phyloP scores from a whole-genome alignment of 495 filamentous ascomycete species.

The Usnea hakonensis region DNA sequence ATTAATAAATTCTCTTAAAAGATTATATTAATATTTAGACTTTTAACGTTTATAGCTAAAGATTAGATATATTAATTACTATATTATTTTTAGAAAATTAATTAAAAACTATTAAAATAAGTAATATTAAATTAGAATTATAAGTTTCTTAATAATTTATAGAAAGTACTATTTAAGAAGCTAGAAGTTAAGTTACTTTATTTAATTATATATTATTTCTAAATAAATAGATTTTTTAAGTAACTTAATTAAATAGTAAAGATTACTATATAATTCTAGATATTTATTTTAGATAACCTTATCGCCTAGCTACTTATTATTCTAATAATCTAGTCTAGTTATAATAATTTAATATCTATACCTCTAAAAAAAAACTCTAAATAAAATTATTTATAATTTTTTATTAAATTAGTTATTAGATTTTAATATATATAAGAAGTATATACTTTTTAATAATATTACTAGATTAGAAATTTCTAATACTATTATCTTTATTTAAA shows the following conservation, averaged over 20 bases:
- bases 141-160: conserved; percentile 8
- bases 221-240: conserved; percentile 21
- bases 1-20: neutral
- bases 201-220: conserved; percentile 18
- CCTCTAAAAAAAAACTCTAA: neutral
- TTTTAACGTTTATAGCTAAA: neutral
- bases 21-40: neutral
- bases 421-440: conserved; percentile 1
- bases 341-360: neutral
- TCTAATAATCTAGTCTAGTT: neutral
- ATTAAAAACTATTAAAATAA: neutral
- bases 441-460: neutral
- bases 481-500: conserved; percentile 1
- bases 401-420: neutral
- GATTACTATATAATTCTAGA: conserved; percentile 13
- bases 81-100: neutral
- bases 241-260: conserved; percentile 20
- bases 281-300: conserved; percentile 1
- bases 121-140: conserved; percentile 9
- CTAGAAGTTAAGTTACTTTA: neutral
- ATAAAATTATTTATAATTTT: neutral
- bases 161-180: neutral
- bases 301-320: neutral
- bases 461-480: neutral
- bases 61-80: neutral